phyloP scores from a whole-genome alignment of 2,329 filamentous ascomycete genomes.

The Colletotrichum cereale region DNA sequence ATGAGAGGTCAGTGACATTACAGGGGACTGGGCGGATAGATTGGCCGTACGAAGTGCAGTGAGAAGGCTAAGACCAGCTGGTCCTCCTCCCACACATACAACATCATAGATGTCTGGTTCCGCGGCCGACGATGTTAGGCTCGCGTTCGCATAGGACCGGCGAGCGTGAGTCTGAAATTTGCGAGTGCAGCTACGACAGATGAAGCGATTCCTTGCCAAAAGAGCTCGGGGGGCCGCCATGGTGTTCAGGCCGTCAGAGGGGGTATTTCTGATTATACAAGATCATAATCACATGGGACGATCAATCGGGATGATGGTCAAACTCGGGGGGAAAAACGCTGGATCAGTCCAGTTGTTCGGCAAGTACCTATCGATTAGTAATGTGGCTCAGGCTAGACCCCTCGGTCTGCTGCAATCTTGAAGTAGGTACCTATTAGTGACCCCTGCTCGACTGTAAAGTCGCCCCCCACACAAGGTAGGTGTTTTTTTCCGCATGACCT shows the following conservation, averaged over 20 bases:
- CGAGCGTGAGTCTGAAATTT: slow-evolving; percentile 51
- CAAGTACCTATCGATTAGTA: background rate
- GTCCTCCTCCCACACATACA: slow-evolving; percentile 90
- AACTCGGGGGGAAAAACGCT: slow-evolving; percentile 29
- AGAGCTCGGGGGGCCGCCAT: slow-evolving; percentile 42
- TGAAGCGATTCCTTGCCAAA: slow-evolving; percentile 48
- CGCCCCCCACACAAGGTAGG: slow-evolving; percentile 33
- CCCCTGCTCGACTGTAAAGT: slow-evolving; percentile 2
- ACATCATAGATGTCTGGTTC: slow-evolving; percentile 86
- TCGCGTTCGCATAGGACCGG: slow-evolving; percentile 35
- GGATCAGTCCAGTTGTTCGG: background rate
- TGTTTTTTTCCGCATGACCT: slow-evolving; percentile 40
- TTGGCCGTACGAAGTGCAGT: slow-evolving; percentile 76
- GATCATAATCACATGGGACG: slow-evolving; percentile 23
- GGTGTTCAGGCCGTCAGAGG: background rate
- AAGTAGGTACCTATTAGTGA: background rate
- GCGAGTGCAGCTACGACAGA: slow-evolving; percentile 63
- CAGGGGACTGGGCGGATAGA: background rate
- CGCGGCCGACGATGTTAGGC: slow-evolving; percentile 36
- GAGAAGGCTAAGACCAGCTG: slow-evolving; percentile 86
- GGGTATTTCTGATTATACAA: background rate
- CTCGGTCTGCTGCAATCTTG: slow-evolving; percentile 10
- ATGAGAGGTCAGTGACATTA: slow-evolving; percentile 31
- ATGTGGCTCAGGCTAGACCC: slow-evolving; percentile 12
- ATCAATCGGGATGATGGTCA: background rate